Evolutionary conservation across 2,329 filamentous ascomycete genomes (phyloP), one percentile per base, ranked within the genome.

Genomic region (Ascochyta lentis): DNA sequence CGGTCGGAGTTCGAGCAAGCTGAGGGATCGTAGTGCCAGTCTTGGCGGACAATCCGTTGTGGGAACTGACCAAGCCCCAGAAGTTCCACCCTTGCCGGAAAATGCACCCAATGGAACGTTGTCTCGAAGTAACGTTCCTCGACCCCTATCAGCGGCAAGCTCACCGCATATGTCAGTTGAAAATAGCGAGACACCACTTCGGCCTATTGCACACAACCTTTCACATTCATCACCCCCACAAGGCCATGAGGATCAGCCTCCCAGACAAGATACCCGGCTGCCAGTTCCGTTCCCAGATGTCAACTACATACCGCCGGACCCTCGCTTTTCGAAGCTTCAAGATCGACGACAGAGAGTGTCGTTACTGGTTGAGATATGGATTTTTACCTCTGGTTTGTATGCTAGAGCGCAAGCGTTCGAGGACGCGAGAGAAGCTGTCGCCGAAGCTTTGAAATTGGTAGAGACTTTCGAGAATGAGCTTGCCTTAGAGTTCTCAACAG

Each of bases 381-480:
- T 97, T 8, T 89, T 95, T 71, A 92, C 97, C 58, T 89, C 92
- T 2, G 89, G 89, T 0, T 88, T 98, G 61, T 99, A 98, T 71
- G 86, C 92, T 26, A 86, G 92, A 49, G 91, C 94, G 7, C 85
- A 84, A 8, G 86, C 96, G 79, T 86, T 86, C 51, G 89, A 93
- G 19, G 94, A 98, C 72, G 87, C 90, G 12, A 86, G 85, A 64
- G 90, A 88, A 48, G 92, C 94, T 6, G 85, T 93, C 26, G 83
- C 86, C 10, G 95, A 98, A 79, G 95, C 94, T 1, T 83, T 86
- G 56, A 90, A 90, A 69, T 82, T 96, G 33, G 87, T 92, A 1
- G 82, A 89, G 61, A 79, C 78, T 0, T 82, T 96, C 10, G 91
- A 96, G 74, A 75, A 79, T 0, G 87, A 93, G 43, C 79, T 89